Base-by-base conservation (phyloP, 805 yeast species). In the Candida sanyiensis region DNA sequence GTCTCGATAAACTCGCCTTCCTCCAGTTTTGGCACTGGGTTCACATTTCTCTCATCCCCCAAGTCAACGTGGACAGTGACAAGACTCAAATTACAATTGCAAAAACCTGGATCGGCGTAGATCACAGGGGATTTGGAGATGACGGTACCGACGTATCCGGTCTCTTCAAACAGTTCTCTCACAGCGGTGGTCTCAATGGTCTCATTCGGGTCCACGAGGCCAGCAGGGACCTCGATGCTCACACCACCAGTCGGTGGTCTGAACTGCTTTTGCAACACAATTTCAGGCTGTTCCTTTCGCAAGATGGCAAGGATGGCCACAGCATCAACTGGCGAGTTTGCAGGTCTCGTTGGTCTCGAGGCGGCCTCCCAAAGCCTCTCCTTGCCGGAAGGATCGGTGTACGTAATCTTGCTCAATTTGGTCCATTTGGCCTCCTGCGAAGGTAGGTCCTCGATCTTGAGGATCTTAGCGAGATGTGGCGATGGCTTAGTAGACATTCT, bases 211-310 rank as follows among this genome's bases (percentile, higher is more conserved):
- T 90, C 98, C 29, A 93, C 73, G 46, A 90, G 67, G 0, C 98
- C 98, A 1, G 98, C 98, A 1, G 98, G 98, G 57, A 89, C 72
- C 61, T 90, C 98, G 45, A 90, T 78, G 54, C 94, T 82, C 7
- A 90, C 86, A 15, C 87, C 90, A 38, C 73, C 81, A 3, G 83
- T 83, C 1, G 98, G 97, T 1, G 97, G 96, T 41, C 98, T 72
- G 64, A 83, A 90, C 59, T 90, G 98, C 56, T 85, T 86, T 56
- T 86, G 90, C 13, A 93, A 64, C 47, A 64, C 67, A 25, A 66
- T 61, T 44, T 74, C 77, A 2, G 37, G 37, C 13, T 62, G 59
- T 6, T 73, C 63, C 20, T 67, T 62, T 46, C 76, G 70, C 37
- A 88, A 61, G 13, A 88, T 65, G 0, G 95, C 89, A 22, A 89